A percentile compares a stretch with the other conserved stretches of the same genome.
phyloP scores from a whole-genome alignment of 352 stramenopile genomes.

The Saprolegnia parasitica region DNA sequence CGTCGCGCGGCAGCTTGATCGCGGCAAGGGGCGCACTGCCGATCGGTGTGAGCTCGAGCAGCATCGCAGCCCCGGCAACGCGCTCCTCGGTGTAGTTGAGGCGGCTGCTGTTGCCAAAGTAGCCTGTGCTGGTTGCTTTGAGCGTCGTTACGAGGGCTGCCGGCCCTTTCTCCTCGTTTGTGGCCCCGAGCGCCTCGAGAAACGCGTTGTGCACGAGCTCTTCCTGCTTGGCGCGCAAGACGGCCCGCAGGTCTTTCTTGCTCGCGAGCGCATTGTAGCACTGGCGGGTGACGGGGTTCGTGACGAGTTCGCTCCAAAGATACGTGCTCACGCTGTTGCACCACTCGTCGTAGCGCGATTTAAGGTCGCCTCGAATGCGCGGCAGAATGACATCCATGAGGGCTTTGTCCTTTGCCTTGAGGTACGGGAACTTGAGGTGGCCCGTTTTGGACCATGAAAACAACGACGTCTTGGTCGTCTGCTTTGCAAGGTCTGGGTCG shows the following conservation, averaged over 20 bases:
- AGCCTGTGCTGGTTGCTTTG: too few relatives aligned
- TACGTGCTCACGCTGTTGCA: neutral
- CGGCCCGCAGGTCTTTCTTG: neutral
- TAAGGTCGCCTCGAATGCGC: neutral
- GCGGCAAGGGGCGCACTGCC: too few relatives aligned
- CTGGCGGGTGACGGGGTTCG: neutral
- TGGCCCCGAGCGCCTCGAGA: neutral
- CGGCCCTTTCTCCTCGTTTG: neutral
- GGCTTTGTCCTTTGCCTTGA: neutral
- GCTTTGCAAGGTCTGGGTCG: neutral
- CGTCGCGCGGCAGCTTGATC: neutral
- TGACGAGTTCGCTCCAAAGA: neutral
- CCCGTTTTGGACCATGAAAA: neutral
- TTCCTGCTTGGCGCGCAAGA: neutral
- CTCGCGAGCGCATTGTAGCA: neutral
- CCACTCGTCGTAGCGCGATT: neutral
- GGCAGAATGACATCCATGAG: neutral
- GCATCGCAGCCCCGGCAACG: too few relatives aligned
- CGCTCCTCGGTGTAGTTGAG: too few relatives aligned
- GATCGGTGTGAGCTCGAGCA: too few relatives aligned
- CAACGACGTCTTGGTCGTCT: neutral
- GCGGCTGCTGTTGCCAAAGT: too few relatives aligned
- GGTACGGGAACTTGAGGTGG: neutral
- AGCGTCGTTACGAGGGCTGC: too few relatives aligned
- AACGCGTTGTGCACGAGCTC: neutral